Base-by-base conservation (phyloP, 2,329 filamentous ascomycete genomes). In the Sclerotinia trifoliorum region DNA sequence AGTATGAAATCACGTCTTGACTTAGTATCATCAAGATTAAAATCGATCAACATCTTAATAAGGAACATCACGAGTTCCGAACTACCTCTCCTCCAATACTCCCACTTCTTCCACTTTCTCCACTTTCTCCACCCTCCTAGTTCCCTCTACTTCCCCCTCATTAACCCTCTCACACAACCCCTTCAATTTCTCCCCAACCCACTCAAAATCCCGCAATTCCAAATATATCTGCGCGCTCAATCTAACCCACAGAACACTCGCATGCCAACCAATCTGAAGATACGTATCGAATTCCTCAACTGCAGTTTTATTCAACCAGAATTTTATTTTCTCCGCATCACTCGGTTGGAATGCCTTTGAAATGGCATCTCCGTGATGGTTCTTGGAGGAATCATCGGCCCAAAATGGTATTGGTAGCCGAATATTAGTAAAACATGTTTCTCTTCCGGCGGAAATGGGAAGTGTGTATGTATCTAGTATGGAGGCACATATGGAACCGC, bases 201-300 rank as follows among this genome's bases (percentile, higher is more conserved):
- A 91, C 76, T 90, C 86, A 75, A 95, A 97, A 78, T 97, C 93
- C 19, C 83, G 83, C 71, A 88, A 76, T 39, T 91, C 92, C 15
- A 97, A 79, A 77, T 94, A 97, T 0, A 95, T 85, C 82, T 97
- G 93, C 24, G 86, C 92, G 76, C 90, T 93, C 54, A 96, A 75
- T 61, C 94, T 82, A 0, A 85, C 83, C 91, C 90, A 97, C 76
- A 89, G 84, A 64, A 81, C 82, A 0, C 83, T 84, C 0, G 57
- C 58, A 65, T 80, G 83, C 73, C 93, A 88, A 6, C 88, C 84
- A 64, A 95, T 79, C 66, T 76, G 74, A 6, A 75, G 56, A 76
- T 92, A 94, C 0, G 93, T 95, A 69, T 88, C 83, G 77, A 87
- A 86, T 24, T 89, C 84, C 2, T 80, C 75, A 19, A 87, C 68